phyloP scores from a whole-genome alignment of 345 rosid species.

The Pseudoturritis turrita region DNA sequence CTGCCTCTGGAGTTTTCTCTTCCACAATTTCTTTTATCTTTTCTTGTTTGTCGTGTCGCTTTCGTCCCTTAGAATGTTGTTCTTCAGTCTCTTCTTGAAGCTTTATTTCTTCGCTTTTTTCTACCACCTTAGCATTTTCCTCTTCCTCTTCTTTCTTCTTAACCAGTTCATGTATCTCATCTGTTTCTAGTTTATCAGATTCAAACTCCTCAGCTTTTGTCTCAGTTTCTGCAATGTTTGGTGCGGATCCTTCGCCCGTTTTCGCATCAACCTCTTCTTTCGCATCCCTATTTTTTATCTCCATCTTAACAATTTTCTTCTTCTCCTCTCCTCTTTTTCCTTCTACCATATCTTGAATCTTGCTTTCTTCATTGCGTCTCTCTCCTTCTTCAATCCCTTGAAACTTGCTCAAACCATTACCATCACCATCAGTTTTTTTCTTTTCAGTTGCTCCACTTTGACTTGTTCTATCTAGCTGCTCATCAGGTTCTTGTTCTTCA shows the following conservation, averaged over 20 bases:
- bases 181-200: not conserved
- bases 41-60: not conserved
- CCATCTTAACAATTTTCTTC: not conserved
- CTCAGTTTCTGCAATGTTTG: slow-evolving; percentile 10
- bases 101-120: not conserved
- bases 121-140: not conserved
- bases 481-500: slow-evolving; percentile 11
- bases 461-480: not conserved
- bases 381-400: slow-evolving; percentile 1
- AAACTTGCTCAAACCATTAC: not conserved
- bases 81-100: not conserved
- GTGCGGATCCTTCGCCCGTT: not conserved
- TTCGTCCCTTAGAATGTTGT: not conserved
- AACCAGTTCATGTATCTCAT: not conserved
- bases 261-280: slow-evolving; percentile 9
- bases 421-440: not conserved
- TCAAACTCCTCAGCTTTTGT: not conserved
- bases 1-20: not conserved
- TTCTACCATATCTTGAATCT: not conserved
- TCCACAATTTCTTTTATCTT: not conserved
- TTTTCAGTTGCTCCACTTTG: not conserved
- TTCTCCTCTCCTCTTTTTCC: not conserved
- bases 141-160: not conserved
- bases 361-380: not conserved
- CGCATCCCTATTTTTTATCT: not conserved